Conservation (phyloP, 306 rosid species). For the Cucurbita moschata region DNA sequence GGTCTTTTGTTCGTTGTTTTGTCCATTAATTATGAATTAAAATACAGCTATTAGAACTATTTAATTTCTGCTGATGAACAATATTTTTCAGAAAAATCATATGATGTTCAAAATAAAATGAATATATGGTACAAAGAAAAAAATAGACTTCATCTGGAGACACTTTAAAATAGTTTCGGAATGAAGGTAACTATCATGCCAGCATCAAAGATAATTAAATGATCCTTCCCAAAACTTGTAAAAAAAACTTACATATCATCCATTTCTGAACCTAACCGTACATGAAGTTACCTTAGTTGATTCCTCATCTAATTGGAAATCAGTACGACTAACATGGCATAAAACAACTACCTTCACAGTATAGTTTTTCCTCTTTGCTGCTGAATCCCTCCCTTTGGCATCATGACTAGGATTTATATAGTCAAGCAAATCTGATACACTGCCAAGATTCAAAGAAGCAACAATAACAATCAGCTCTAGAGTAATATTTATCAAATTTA, state of each 20-base stretch:
- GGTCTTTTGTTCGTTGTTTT: background rate
- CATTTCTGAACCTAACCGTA: background rate
- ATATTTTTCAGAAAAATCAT: background rate
- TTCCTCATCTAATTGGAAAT: background rate
- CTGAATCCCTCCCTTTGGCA: conserved; percentile 57
- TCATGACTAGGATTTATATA: conserved; percentile 76
- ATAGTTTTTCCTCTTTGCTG: conserved; percentile 62
- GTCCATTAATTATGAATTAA: background rate
- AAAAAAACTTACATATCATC: background rate
- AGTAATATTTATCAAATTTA: background rate
- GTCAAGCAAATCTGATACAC: conserved; percentile 96
- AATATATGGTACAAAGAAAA: background rate
- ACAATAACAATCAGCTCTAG: background rate
- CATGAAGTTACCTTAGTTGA: background rate
- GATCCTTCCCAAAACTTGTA: background rate
- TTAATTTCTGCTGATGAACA: background rate
- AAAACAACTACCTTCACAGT: conserved; percentile 34
- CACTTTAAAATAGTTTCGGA: background rate
- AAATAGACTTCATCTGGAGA: background rate
- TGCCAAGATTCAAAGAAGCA: conserved; percentile 21
- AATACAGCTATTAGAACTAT: background rate
- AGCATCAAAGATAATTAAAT: background rate
- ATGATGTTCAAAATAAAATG: background rate
- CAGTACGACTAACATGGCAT: background rate
- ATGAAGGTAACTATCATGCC: background rate